Evolutionary conservation across 2,329 filamentous ascomycete species (phyloP), one percentile per base, ranked within the genome.

Genomic region (Gnomoniopsis sp.): DNA sequence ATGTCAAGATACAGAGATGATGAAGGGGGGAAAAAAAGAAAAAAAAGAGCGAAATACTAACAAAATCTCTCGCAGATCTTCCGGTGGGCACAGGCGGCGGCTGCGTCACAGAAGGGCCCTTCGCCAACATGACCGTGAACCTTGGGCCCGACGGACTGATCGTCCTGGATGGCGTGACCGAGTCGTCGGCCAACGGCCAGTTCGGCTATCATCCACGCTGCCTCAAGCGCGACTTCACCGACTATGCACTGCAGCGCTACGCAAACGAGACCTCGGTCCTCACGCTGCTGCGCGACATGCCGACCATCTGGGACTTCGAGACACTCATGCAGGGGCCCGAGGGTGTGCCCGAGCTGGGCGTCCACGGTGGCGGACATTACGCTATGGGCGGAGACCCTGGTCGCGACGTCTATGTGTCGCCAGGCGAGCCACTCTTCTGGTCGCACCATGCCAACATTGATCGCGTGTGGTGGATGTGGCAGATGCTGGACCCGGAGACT

Each of bases 41-140:
- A 44, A 38, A 17, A 38, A 17, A 38, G 36, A 38, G 3, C 3
- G 14, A 14, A 67, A 0, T 44, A 65, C 49, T 57, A 65, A 17
- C 3, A 65, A 65, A 22, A 62, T 69, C 6, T 6, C 7, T 57
- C 62, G n/a, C n/a, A 69, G 10, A 61, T 30, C 64, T 80, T 11
- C 76, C 79, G 0, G 72, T 79, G 0, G 83, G 80, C 7, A 72
- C 71, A 2, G 84, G 84, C 3, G 83, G 84, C 43, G 84, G 83
- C 23, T 85, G 82, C 65, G 72, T 86, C 2, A 72, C 67, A 15
- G 73, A 70, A 0, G 82, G 82, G 0, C 83, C 83, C 1, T 76
- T 84, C n/a, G 68, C 67, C 30, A 69, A 76, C 62, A 71, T 75
- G 66, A 68, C 60, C 1, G 71, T 78, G 55, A 77, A 74, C 56